Percentiles rank a stretch among this genome's conserved stretches.
Conservation (phyloP, 1,284 basidiomycete species). For the Trametes hirsuta region DNA sequence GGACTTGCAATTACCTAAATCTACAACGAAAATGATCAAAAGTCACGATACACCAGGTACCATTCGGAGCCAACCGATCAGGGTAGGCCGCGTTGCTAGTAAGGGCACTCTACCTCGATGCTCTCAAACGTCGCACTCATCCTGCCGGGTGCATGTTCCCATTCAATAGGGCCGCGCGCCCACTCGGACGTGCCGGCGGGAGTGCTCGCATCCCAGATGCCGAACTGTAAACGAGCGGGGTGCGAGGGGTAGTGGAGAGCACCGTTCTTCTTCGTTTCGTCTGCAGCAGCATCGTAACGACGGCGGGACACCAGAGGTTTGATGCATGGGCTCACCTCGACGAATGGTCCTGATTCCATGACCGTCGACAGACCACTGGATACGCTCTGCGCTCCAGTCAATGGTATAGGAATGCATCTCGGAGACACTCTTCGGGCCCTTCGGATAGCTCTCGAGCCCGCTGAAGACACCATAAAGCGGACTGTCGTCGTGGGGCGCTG, state of each 20-base stretch:
- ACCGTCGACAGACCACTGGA: slow-evolving; percentile 49
- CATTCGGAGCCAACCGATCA: no score
- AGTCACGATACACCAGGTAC: background rate
- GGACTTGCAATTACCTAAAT: no score
- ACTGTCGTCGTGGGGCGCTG: slow-evolving; percentile 34
- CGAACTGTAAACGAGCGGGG: slow-evolving; percentile 42
- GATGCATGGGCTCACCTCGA: slow-evolving; percentile 34
- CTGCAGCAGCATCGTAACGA: slow-evolving; percentile 21
- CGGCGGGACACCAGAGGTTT: no score
- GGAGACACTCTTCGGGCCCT: slow-evolving; percentile 27
- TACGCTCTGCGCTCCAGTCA: slow-evolving; percentile 45
- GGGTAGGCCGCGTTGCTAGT: slow-evolving; percentile 7
- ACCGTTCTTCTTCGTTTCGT: slow-evolving; percentile 42
- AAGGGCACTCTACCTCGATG: slow-evolving; percentile 46
- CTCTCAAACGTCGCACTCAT: slow-evolving; percentile 44
- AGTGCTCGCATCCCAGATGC: slow-evolving; percentile 54
- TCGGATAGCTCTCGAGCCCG: slow-evolving; percentile 36
- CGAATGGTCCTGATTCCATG: slow-evolving; percentile 39
- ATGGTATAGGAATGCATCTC: slow-evolving; percentile 44
- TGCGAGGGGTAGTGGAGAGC: slow-evolving; percentile 42
- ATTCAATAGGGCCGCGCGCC: slow-evolving; percentile 51
- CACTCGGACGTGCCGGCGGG: slow-evolving; percentile 48
- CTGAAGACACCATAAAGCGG: slow-evolving; percentile 46
- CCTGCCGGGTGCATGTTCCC: slow-evolving; percentile 38
- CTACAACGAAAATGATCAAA: background rate